A percentile compares a stretch with the other conserved stretches of the same genome.
Evolutionary conservation across 2,329 filamentous ascomycete species (phyloP).

Genomic region (Exophiala viscosa): DNA sequence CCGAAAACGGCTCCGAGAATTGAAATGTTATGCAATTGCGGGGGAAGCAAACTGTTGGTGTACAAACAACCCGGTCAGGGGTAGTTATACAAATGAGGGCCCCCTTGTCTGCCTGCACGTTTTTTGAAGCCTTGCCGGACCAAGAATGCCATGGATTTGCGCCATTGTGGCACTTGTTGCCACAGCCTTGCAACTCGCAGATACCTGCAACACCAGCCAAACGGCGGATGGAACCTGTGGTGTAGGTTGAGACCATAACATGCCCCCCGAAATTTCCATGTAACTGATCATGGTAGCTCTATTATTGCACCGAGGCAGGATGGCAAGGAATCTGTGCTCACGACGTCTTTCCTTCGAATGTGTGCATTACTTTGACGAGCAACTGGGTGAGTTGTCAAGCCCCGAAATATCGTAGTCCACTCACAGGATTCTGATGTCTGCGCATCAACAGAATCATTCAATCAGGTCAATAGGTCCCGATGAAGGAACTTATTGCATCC

Average conservation of each 20-base stretch:
- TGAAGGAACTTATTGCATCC: conserved; percentile 2
- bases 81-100: background rate
- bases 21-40: background rate
- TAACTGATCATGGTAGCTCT: background rate
- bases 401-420: background rate
- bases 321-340: conserved; percentile 1
- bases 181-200: background rate
- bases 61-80: background rate
- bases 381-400: background rate
- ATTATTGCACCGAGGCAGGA: conserved; percentile 1
- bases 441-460: conserved; percentile 5
- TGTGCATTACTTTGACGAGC: conserved; percentile 2
- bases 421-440: background rate
- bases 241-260: background rate
- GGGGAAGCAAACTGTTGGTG: background rate
- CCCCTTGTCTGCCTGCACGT: background rate
- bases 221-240: background rate
- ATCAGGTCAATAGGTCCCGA: conserved; percentile 9
- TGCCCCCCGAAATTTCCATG: background rate
- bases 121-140: background rate
- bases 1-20: background rate
- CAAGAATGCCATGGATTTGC: background rate
- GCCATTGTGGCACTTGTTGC: background rate
- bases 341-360: background rate
- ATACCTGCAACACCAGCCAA: background rate